phyloP scores from a whole-genome alignment of 495 filamentous ascomycete genomes.

The Lasiosphaeria hispida region DNA sequence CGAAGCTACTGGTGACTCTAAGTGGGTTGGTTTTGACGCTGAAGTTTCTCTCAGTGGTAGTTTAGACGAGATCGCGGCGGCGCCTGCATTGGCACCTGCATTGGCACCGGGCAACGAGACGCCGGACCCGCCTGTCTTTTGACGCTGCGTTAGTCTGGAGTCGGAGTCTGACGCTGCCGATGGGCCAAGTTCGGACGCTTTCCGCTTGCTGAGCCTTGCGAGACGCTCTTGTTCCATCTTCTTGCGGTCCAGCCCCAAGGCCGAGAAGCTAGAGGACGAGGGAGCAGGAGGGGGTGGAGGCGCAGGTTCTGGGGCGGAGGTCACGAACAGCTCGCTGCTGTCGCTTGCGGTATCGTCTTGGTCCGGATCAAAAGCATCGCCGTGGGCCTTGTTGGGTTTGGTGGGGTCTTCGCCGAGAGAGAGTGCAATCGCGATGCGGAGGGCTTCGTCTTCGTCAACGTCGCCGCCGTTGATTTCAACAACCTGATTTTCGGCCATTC shows the following conservation, averaged over 20 bases:
- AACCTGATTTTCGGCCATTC: slow-evolving; percentile 17
- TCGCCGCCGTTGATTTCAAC: slow-evolving; percentile 25
- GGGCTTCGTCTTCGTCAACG: slow-evolving; percentile 44
- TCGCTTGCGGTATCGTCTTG: slow-evolving; percentile 15
- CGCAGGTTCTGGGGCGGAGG: background rate
- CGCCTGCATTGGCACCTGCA: no score
- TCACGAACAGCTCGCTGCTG: background rate
- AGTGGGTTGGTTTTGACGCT: no score
- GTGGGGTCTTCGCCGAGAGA: slow-evolving; percentile 38
- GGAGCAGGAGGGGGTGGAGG: background rate
- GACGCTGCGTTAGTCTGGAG: slow-evolving; percentile 25
- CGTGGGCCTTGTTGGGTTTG: background rate
- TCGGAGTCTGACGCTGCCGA: background rate
- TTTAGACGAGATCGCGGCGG: no score
- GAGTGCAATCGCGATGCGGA: slow-evolving; percentile 43
- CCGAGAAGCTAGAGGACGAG: slow-evolving; percentile 8
- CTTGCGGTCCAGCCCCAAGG: slow-evolving; percentile 63
- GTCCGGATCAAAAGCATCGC: slow-evolving; percentile 19
- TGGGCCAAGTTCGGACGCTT: slow-evolving; percentile 38
- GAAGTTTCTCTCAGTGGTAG: no score
- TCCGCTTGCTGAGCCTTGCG: slow-evolving; percentile 61
- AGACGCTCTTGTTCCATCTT: slow-evolving; percentile 86
- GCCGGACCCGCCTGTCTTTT: slow-evolving; percentile 15
- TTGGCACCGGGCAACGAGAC: no score
- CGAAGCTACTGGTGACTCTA: no score